Conservation (phyloP, 2,329 filamentous ascomycete species). For the Pseudogymnoascus sp. region DNA sequence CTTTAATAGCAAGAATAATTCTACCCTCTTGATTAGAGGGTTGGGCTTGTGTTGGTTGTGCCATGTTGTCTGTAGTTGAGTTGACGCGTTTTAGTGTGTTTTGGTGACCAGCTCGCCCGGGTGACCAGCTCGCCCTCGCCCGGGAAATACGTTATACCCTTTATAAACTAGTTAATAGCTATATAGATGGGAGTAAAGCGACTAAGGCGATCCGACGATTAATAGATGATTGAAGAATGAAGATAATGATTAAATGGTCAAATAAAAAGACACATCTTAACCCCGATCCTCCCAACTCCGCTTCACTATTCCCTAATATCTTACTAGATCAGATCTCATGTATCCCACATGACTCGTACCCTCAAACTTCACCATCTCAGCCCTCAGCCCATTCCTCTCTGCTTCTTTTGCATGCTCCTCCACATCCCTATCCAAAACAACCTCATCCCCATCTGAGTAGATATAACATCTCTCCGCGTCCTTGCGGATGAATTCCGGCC, state of each 20-base stretch:
- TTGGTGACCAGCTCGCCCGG: too few relatives aligned
- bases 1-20: too few relatives aligned
- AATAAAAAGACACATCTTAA: not conserved
- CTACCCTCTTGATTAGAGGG: too few relatives aligned
- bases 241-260: not conserved
- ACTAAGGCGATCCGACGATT: too few relatives aligned
- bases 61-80: too few relatives aligned
- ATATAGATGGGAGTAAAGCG: too few relatives aligned
- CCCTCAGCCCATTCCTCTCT: slow-evolving; percentile 12
- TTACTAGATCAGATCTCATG: slow-evolving; percentile 16
- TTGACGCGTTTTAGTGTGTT: too few relatives aligned
- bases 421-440: slow-evolving; percentile 16
- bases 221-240: not conserved
- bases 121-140: too few relatives aligned
- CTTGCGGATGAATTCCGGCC: slow-evolving; percentile 4
- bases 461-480: slow-evolving; percentile 20
- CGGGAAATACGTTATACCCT: too few relatives aligned
- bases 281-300: slow-evolving; percentile 14
- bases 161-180: too few relatives aligned
- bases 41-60: too few relatives aligned
- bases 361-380: slow-evolving; percentile 13
- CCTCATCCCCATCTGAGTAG: slow-evolving; percentile 18
- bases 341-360: slow-evolving; percentile 19
- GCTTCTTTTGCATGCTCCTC: slow-evolving; percentile 19
- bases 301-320: slow-evolving; percentile 18